Evolutionary conservation across 169 alveolate species (phyloP).

Genomic region (Fabrea salina): DNA sequence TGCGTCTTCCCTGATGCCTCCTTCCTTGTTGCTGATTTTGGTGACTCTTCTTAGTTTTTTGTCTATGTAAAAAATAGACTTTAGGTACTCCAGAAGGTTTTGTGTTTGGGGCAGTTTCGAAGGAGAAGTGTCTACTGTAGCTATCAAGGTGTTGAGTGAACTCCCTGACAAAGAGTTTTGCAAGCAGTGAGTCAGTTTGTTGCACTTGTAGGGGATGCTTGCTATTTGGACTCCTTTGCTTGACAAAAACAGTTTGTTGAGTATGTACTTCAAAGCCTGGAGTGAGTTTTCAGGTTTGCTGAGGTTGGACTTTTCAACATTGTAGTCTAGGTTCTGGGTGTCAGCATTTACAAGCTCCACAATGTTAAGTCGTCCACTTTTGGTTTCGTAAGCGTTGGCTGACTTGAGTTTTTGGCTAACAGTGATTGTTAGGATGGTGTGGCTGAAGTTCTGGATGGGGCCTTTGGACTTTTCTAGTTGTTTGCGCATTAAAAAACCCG

Average conservation of each 20-base stretch:
- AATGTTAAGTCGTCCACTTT: not conserved
- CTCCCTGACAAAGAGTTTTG: not conserved
- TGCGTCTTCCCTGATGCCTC: too few species aligned
- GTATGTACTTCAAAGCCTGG: not conserved
- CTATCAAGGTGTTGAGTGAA: not conserved
- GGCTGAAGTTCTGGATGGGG: not conserved
- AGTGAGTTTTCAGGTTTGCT: too few species aligned
- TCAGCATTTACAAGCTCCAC: not conserved
- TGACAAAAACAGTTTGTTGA: not conserved
- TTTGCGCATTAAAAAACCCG: not conserved
- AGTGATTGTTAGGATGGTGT: not conserved
- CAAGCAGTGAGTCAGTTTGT: constrained; percentile 1
- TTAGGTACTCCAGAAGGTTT: not conserved
- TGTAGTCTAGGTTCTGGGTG: not conserved
- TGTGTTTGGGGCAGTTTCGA: not conserved
- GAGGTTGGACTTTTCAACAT: not conserved
- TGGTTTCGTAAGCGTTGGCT: not conserved
- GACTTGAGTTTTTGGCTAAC: not conserved
- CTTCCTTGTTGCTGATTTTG: not conserved
- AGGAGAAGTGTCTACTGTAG: not conserved
- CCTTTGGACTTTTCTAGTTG: not conserved
- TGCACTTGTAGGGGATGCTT: not conserved
- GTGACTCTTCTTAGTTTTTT: not conserved
- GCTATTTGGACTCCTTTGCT: not conserved
- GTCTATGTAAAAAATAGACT: not conserved